Conservation (phyloP, 2,329 filamentous ascomycete species). For the Leptographium radiaticola region DNA sequence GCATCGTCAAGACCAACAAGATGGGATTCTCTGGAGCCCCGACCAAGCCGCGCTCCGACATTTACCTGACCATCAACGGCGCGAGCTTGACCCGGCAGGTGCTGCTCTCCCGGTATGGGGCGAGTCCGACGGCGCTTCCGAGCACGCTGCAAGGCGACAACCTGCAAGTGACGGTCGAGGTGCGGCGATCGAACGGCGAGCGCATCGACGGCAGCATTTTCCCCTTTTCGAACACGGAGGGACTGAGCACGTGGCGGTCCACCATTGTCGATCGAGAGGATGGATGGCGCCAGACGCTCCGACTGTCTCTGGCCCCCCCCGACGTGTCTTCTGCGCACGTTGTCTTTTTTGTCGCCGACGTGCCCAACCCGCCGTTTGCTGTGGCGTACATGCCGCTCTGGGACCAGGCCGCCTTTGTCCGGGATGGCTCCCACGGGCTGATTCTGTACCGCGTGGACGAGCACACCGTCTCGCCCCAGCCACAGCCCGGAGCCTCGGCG, state of each 20-base stretch:
- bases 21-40: conserved; percentile 92
- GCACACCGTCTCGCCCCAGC: conserved; percentile 57
- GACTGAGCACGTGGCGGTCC: conserved; percentile 78
- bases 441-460: conserved; percentile 88
- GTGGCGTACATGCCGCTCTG: conserved; percentile 88
- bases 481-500: conserved; percentile 20
- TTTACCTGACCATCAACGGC: conserved; percentile 77
- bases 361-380: conserved; percentile 78
- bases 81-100: conserved; percentile 69
- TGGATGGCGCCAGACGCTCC: conserved; percentile 78
- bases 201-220: conserved; percentile 81
- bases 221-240: conserved; percentile 66
- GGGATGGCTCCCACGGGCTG: conserved; percentile 70
- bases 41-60: conserved; percentile 78
- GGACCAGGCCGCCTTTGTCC: conserved; percentile 80
- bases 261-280: conserved; percentile 67
- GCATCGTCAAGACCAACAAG: conserved; percentile 68
- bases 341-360: conserved; percentile 79
- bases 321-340: conserved; percentile 77
- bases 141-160: conserved; percentile 53
- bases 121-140: conserved; percentile 62
- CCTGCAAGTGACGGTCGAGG: conserved; percentile 78
- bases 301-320: conserved; percentile 62
- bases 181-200: conserved; percentile 65
- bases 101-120: conserved; percentile 49